Evolutionary conservation across 2,329 filamentous ascomycete genomes (phyloP).

Genomic region (Eutypella sp.): DNA sequence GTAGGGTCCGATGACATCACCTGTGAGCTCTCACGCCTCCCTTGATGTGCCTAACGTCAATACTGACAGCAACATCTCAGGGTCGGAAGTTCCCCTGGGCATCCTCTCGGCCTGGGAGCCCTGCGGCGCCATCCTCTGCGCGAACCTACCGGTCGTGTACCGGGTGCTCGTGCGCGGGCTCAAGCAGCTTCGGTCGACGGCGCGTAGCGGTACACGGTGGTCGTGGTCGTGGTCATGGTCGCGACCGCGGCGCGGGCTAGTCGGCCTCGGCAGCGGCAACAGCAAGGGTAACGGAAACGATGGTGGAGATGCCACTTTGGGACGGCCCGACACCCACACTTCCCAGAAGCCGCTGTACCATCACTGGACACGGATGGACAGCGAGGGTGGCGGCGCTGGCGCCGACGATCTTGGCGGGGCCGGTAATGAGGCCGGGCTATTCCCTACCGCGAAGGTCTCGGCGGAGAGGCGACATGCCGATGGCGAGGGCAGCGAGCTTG

Average conservation of each 20-base stretch:
- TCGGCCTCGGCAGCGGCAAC: background rate
- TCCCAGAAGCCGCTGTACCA: constrained; percentile 4
- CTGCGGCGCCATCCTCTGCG: constrained; percentile 21
- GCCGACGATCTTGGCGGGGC: background rate
- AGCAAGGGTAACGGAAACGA: background rate
- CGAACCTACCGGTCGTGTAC: constrained; percentile 22
- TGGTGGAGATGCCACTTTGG: background rate
- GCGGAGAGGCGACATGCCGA: constrained; percentile 3
- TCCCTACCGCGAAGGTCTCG: constrained; percentile 7
- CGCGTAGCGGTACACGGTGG: constrained; percentile 1
- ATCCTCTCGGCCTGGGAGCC: constrained; percentile 23
- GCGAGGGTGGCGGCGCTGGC: constrained; percentile 1
- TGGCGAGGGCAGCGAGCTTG: constrained; percentile 5
- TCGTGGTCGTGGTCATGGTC: background rate
- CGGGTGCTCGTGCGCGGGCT: constrained; percentile 23
- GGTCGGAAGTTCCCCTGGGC: constrained; percentile 19
- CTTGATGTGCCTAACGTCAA: background rate
- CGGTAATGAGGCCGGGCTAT: background rate
- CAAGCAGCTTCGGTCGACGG: constrained; percentile 24
- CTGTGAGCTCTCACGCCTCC: constrained; percentile 11
- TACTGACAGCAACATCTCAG: constrained; percentile 6
- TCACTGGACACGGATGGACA: constrained; percentile 15
- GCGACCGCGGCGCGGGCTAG: too few species aligned
- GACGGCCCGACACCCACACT: background rate
- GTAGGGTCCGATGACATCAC: constrained; percentile 17